A percentile compares a stretch with the other conserved stretches of the same genome.
Conservation (phyloP, 1,284 basidiomycete genomes). For the Serendipita sp. region DNA sequence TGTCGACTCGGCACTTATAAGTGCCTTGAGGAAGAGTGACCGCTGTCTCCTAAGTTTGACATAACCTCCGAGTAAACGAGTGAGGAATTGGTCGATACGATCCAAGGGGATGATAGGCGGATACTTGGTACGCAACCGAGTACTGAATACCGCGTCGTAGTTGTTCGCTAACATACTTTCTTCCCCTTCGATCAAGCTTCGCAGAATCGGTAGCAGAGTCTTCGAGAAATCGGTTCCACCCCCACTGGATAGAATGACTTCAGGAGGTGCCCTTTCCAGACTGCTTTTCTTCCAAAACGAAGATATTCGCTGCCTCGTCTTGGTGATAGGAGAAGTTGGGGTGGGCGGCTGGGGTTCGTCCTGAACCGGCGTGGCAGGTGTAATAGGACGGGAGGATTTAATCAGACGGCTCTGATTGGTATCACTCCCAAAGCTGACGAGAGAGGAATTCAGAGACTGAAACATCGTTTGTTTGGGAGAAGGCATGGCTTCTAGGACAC, state of each 20-base stretch:
- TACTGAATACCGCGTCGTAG: neutral
- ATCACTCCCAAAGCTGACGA: neutral
- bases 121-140: neutral
- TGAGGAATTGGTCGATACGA: slow-evolving; percentile 1
- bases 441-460: neutral
- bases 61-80: neutral
- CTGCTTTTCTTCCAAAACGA: slow-evolving; percentile 1
- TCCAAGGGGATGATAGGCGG: neutral
- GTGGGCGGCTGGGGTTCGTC: neutral
- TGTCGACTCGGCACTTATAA: neutral
- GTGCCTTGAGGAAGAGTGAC: neutral
- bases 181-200: neutral
- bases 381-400: neutral
- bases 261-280: neutral
- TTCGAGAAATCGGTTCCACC: neutral
- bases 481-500: neutral
- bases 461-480: neutral
- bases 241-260: neutral
- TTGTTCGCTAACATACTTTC: neutral
- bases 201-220: neutral
- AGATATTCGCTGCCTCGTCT: neutral
- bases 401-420: neutral
- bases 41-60: neutral
- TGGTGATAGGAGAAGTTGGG: neutral
- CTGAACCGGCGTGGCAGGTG: neutral